Evolutionary conservation across 441 rosid genomes (phyloP), one percentile per base, ranked within the genome.

Genomic region (Gossypium davidsonii): DNA sequence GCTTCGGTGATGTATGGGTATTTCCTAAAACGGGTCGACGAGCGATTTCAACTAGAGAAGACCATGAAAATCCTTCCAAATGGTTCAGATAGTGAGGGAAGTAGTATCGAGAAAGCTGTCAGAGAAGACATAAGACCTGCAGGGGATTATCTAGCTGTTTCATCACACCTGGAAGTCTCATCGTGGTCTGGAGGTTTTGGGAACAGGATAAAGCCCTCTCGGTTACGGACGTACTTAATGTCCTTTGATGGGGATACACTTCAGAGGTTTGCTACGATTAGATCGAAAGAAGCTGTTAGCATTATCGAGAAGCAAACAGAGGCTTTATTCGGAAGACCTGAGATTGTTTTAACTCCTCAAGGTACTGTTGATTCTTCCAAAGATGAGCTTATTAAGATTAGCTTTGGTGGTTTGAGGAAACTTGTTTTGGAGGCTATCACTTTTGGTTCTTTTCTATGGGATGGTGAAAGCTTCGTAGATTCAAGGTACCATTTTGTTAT

Each of bases 1-100:
- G 98, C 98, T 1, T 94, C 98, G 0, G 94, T 89, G 56, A 92
- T 92, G 97, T 94, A 89, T 73, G 98, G 98, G 9, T 94, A 94
- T 79, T 94, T 94, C 83, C 88, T 94, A 37, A 94, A 87, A 83
- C 87, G 97, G 8, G 92, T 92, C 5, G 97, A 94, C 77, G 96
- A 89, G 72, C 82, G 97, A 82, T 92, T 94, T 85, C 98, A 94
- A 85, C 97, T 94, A 4, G 98, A 94, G 86, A 94, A 92, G 85
- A 70, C 86, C 9, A 89, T 94, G 98, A 92, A 86, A 79, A 74
- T 80, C 68, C 97, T 94, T 62, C 90, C 91, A 1, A 80, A 83
- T 70, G 78, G 73, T 9, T 65, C 59, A 1, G 87, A 86, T 28
- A 86, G 67, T n/a, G 73, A 68, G n/a, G 85, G 80, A 28, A 57